These are phyloP conservation scores for Pseudisothecium myosuroides DNA, from an alignment of 225 moss, liverwort and hornwort genomes.

Conservation along the genomic window DNA sequence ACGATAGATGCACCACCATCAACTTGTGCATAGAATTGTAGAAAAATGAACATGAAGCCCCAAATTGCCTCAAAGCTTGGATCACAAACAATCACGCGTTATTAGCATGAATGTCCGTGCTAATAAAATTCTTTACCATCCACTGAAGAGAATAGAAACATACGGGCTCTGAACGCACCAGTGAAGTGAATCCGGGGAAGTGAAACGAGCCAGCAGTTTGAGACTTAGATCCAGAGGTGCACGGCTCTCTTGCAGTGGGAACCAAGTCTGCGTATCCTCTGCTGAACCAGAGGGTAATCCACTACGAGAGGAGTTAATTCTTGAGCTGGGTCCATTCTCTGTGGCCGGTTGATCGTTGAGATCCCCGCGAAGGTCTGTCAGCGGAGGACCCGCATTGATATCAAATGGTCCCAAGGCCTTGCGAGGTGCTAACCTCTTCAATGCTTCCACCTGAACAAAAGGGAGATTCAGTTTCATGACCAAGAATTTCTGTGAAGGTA, in stretches of 20 bases:
- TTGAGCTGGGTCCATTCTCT: not conserved
- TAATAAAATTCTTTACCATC: not conserved
- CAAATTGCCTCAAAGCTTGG: not conserved
- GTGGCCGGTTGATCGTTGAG: not conserved
- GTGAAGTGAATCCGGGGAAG: conserved; percentile 59
- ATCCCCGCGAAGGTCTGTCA: not conserved
- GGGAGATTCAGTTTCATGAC: not conserved
- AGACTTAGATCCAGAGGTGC: conserved; percentile 81
- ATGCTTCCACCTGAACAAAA: conserved; percentile 49
- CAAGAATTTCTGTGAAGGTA: not conserved
- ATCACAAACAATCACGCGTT: not conserved
- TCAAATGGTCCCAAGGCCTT: conserved; percentile 33
- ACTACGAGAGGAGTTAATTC: not conserved
- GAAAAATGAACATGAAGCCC: not conserved
- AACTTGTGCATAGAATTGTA: not conserved
- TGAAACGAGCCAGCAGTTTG: conserved; percentile 64
- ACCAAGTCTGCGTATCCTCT: conserved; percentile 24
- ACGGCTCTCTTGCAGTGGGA: conserved; percentile 12
- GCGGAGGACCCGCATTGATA: conserved; percentile 1
- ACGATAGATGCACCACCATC: not conserved
- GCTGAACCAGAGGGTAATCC: conserved; percentile 1
- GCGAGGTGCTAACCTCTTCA: conserved; percentile 71
- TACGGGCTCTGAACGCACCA: conserved; percentile 48
- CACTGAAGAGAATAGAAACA: not conserved
- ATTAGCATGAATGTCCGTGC: not conserved